phyloP scores from a whole-genome alignment of 2,329 filamentous ascomycete genomes.

The Arachnomyces sp. region DNA sequence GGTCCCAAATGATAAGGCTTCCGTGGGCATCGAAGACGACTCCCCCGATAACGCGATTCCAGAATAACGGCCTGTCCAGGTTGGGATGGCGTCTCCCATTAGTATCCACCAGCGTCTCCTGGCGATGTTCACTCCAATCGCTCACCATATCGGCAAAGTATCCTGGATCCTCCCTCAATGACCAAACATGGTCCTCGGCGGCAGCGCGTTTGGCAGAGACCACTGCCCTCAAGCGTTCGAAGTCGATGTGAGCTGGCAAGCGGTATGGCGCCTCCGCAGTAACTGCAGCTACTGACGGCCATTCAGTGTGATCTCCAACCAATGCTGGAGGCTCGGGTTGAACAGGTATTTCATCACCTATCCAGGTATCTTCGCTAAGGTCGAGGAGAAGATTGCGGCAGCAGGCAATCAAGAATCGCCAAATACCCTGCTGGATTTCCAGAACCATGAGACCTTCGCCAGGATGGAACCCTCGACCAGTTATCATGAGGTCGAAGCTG shows the following conservation, averaged over 20 bases:
- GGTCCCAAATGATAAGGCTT: conserved; percentile 31
- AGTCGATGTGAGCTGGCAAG: conserved; percentile 39
- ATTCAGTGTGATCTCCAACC: conserved; percentile 21
- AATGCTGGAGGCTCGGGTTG: conserved; percentile 31
- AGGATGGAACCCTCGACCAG: conserved; percentile 31
- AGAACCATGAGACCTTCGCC: conserved; percentile 43
- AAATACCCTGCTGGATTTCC: conserved; percentile 42
- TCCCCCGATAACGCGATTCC: conserved; percentile 32
- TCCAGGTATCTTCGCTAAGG: conserved; percentile 27
- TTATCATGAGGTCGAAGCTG: conserved; percentile 29
- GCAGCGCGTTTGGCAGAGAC: conserved; percentile 34
- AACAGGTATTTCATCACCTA: conserved; percentile 22
- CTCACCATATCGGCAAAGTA: conserved; percentile 44
- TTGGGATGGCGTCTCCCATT: conserved; percentile 17
- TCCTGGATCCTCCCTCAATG: conserved; percentile 50
- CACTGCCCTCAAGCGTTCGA: conserved; percentile 38
- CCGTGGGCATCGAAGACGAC: conserved; percentile 27
- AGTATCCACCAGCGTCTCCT: conserved; percentile 35
- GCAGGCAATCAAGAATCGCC: conserved; percentile 43
- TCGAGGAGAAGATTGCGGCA: conserved; percentile 45
- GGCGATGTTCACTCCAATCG: conserved; percentile 38
- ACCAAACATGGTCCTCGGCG: conserved; percentile 48
- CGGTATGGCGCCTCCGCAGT: conserved; percentile 47
- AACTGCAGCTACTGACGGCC: conserved; percentile 33
- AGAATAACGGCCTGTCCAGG: conserved; percentile 21